These are phyloP conservation scores for Oryza nivara DNA, from an alignment of 176 grass and related monocot species.

Conservation along the genomic window DNA sequence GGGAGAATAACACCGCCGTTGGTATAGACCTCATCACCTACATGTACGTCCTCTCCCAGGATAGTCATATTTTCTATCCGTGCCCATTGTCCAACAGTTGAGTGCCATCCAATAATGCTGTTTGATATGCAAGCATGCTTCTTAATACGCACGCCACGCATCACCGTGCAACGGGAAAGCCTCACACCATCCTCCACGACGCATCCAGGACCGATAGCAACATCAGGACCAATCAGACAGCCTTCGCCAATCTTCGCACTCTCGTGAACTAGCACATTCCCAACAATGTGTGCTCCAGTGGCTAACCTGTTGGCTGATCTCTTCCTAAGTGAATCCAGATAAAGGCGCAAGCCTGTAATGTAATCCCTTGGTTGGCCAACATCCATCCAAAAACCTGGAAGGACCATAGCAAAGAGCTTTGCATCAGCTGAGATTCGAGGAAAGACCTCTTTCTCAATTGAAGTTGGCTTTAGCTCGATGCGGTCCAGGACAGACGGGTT, in stretches of 20 bases:
- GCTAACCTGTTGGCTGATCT: slow-evolving; percentile 62
- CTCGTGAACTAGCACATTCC: slow-evolving; percentile 81
- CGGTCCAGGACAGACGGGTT: slow-evolving; percentile 84
- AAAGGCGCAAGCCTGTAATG: slow-evolving; percentile 82
- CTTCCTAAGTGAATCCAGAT: slow-evolving; percentile 81
- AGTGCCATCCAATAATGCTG: slow-evolving; percentile 96
- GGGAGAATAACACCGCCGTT: slow-evolving; percentile 89
- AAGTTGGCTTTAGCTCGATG: slow-evolving; percentile 84
- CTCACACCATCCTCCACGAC: slow-evolving; percentile 82
- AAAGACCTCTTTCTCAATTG: slow-evolving; percentile 95
- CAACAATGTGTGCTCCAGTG: slow-evolving; percentile 61
- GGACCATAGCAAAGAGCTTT: slow-evolving; percentile 78
- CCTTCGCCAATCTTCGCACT: slow-evolving; percentile 88
- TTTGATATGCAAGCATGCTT: slow-evolving; percentile 82
- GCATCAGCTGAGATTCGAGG: slow-evolving; percentile 73
- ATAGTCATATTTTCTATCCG: slow-evolving; percentile 89
- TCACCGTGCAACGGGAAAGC: slow-evolving; percentile 84
- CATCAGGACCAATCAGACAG: slow-evolving; percentile 92
- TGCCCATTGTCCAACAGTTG: slow-evolving; percentile 84
- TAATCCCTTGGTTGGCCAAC: slow-evolving; percentile 90
- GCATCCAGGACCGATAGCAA: slow-evolving; percentile 80
- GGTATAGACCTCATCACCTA: slow-evolving; percentile 86
- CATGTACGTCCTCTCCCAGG: slow-evolving; percentile 90
- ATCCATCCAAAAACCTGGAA: slow-evolving; percentile 98
- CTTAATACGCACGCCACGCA: slow-evolving; percentile 73